Conservation (phyloP, 106 monocot genomes). For the Agapanthus africanus region DNA sequence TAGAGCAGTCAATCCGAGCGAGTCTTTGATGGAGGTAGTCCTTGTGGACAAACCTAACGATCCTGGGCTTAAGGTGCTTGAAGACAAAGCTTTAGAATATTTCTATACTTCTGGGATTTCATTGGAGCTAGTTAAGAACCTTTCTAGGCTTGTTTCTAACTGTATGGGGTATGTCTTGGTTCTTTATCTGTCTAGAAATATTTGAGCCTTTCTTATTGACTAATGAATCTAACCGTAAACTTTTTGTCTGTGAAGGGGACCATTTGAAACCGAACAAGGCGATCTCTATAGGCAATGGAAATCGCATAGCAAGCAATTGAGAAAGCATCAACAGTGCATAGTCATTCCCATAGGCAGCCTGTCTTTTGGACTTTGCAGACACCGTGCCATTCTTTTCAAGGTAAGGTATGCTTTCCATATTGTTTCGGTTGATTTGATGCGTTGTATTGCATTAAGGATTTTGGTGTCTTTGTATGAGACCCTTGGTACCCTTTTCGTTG, state of each 20-base stretch:
- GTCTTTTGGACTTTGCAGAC: slow-evolving; percentile 57
- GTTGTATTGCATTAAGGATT: neutral
- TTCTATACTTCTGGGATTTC: slow-evolving; percentile 30
- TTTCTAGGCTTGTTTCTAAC: slow-evolving; percentile 49
- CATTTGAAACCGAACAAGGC: slow-evolving; percentile 42
- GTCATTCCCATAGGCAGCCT: slow-evolving; percentile 55
- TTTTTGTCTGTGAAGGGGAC: slow-evolving; percentile 36
- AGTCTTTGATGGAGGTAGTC: slow-evolving; percentile 66
- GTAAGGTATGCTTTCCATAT: slow-evolving; percentile 20
- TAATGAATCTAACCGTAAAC: slow-evolving; percentile 2
- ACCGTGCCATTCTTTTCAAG: slow-evolving; percentile 81
- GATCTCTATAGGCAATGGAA: slow-evolving; percentile 61
- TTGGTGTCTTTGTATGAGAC: neutral
- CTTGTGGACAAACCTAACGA: slow-evolving; percentile 44
- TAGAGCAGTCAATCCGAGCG: slow-evolving; percentile 30
- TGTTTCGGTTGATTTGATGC: neutral
- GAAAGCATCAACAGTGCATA: slow-evolving; percentile 22
- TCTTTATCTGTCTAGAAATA: neutral
- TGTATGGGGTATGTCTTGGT: slow-evolving; percentile 48
- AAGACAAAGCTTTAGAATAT: slow-evolving; percentile 41
- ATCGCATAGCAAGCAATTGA: slow-evolving; percentile 47
- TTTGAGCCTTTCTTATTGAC: neutral
- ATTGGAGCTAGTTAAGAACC: slow-evolving; percentile 35
- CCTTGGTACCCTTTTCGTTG: neutral
- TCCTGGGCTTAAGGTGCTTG: slow-evolving; percentile 38